phyloP scores from a whole-genome alignment of 306 rosid species.

The Vigna angularis region DNA sequence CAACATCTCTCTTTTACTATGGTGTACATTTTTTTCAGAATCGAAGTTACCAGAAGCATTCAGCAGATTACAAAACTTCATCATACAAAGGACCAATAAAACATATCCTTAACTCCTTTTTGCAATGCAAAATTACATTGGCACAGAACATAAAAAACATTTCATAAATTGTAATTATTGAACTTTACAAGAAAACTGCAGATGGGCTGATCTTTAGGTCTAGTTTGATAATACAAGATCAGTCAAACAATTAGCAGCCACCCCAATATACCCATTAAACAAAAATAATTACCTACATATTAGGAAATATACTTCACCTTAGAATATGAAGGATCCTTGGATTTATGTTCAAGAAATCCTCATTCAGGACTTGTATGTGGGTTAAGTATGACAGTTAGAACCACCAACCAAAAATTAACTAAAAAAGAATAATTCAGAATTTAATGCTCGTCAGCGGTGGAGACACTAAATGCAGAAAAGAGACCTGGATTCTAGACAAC shows the following conservation, averaged over 20 bases:
- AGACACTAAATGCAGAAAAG: constrained; percentile 30
- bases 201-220: not conserved
- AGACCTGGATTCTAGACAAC: not conserved
- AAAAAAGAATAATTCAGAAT: not conserved
- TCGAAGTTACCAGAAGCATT: constrained; percentile 21
- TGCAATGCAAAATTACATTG: not conserved
- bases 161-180: not conserved
- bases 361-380: constrained; percentile 73
- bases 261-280: constrained; percentile 1
- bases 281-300: not conserved
- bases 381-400: constrained; percentile 57
- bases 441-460: not conserved
- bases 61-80: constrained; percentile 2
- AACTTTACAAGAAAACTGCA: not conserved
- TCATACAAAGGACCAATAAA: constrained; percentile 7
- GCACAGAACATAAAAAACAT: not conserved
- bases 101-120: not conserved
- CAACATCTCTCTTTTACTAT: not conserved
- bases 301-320: constrained; percentile 60
- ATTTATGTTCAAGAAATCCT: constrained; percentile 74
- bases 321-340: constrained; percentile 67
- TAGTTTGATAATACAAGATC: not conserved
- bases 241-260: not conserved
- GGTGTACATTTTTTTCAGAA: not conserved
- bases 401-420: constrained; percentile 2